These are phyloP conservation scores for Xylaria cubensis DNA, from an alignment of 495 filamentous ascomycete genomes.

Conservation along the genomic window DNA sequence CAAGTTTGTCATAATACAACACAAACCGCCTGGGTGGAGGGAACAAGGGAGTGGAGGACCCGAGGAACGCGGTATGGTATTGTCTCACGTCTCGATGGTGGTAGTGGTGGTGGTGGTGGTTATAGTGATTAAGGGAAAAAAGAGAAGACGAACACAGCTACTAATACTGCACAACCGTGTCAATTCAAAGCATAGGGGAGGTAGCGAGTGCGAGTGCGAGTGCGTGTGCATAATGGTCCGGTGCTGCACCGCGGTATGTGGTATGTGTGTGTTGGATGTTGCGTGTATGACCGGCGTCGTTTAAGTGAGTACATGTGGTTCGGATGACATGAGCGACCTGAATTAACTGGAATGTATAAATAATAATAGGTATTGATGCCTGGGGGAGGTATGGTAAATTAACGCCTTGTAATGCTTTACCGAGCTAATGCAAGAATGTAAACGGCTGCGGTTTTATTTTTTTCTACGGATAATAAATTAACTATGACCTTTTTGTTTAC, in stretches of 20 bases:
- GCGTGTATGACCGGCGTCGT: not conserved
- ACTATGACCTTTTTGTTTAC: no score
- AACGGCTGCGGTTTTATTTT: no score
- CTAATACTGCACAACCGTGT: not conserved
- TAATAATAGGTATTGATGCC: constrained; percentile 1
- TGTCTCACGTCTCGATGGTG: not conserved
- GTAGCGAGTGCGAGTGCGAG: not conserved
- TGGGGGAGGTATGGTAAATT: no score
- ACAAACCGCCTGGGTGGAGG: not conserved
- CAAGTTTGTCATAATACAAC: not conserved
- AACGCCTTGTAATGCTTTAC: no score
- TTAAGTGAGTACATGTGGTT: not conserved
- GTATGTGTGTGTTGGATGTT: not conserved
- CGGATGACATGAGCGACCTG: not conserved
- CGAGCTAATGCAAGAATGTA: no score
- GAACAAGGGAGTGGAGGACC: not conserved
- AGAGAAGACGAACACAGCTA: not conserved
- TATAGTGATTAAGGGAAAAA: not conserved
- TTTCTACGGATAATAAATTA: no score
- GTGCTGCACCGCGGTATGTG: not conserved
- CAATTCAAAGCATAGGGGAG: not conserved
- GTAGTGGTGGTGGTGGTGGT: not conserved
- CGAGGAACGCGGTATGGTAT: not conserved
- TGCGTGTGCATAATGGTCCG: not conserved
- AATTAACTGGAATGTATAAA: not conserved